These are phyloP conservation scores for Alternaria angustiovoidea DNA, from an alignment of 2,329 filamentous ascomycete species.

Conservation along the genomic window DNA sequence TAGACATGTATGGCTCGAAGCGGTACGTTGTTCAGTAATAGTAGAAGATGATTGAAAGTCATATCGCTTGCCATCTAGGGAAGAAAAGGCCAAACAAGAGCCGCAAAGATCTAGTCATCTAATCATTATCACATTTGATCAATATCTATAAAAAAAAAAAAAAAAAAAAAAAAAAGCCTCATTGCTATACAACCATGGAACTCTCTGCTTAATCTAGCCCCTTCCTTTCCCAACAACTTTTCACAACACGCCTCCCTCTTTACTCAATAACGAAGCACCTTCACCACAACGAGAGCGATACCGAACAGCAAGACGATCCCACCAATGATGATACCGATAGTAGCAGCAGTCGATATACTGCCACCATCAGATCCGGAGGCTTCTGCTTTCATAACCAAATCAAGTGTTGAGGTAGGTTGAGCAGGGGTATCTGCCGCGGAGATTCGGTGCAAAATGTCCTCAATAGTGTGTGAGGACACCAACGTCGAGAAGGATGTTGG, in stretches of 20 bases:
- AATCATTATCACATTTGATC: not conserved
- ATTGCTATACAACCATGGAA: not conserved
- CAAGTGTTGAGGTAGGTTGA: not conserved
- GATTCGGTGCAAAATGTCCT: not conserved
- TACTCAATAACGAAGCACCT: not conserved
- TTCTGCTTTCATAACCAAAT: not conserved
- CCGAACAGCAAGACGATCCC: not conserved
- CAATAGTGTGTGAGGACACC: not conserved
- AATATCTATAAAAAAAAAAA: too few species aligned
- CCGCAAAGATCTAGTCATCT: not conserved
- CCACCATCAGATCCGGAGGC: not conserved
- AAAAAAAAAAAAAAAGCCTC: too few species aligned
- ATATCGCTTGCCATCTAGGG: not conserved
- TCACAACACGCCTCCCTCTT: not conserved
- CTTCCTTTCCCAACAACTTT: not conserved
- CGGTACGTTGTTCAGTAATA: not conserved
- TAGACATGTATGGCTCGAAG: not conserved
- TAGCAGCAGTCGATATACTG: not conserved
- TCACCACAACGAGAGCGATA: not conserved
- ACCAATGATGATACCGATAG: not conserved
- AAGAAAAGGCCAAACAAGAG: too few species aligned
- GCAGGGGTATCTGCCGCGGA: not conserved
- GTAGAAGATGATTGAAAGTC: not conserved
- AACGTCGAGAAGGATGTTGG: not conserved
- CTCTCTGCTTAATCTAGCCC: too few species aligned